Base-by-base conservation (phyloP, 2,329 filamentous ascomycete species). In the Davidsoniella virescens region DNA sequence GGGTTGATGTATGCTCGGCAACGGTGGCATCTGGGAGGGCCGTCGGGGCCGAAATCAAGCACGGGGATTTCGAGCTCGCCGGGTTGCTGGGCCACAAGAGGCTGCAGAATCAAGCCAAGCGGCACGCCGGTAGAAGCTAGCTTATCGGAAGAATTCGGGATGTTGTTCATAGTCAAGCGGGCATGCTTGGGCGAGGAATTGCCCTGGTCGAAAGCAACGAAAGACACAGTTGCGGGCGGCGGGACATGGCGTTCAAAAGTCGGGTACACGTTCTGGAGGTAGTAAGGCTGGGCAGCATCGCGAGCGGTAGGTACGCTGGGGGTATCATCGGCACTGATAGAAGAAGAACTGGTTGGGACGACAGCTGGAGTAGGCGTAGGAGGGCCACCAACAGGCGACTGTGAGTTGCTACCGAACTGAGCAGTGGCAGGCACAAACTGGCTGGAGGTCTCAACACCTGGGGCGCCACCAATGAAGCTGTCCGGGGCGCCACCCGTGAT, bases 1-100 rank as follows among this genome's bases (percentile, higher is more conserved):
- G 92, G 92, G 61, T 98, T 98, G 67, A 98, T 93, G 66, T 98
- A 98, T 12, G 90, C 84, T 61, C 92, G 77, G 69, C 92, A 98
- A 67, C 92, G 76, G 59, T 86, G 79, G 66, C 92, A 98, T 63
- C 92, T 78, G 18, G 92, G 92, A 39, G 92, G 92, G 0, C 92
- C 92, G 38, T 70, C 68, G 40, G 95, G 87, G 45, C 92, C 92
- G 71, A 96, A 98, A 66, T 98, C 92, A 20, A 98, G 73, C 4
- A 98, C 83, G 0, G 92, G 92, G 50, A 98, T 82, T 1, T 87
- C 78, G 45, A 82, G 73, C 66, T 98, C 92, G 48, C 92, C 90
- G 20, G 84, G 72, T 60, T 93, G 84, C 40, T 88, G 72, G 39
- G 79, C 74, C 1, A 92, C 90, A 43, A 98, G 69, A 0, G 92